Evolutionary conservation across 2,329 filamentous ascomycete species (phyloP), one percentile per base, ranked within the genome.

Genomic region (Pseudogymnoascus sp.): DNA sequence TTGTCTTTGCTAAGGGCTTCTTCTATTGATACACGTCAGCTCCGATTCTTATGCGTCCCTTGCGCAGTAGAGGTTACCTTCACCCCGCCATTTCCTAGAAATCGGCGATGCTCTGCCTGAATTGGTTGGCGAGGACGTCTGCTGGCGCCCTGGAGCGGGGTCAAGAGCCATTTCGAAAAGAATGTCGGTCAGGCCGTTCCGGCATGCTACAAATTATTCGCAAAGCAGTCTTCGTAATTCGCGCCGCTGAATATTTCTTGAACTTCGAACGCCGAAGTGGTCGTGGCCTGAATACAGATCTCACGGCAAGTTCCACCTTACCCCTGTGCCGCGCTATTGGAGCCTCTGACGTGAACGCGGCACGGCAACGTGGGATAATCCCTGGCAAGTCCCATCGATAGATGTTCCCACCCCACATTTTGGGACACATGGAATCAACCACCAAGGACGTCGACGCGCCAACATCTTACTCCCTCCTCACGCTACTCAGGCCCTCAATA

Each of bases 41-140:
- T 39, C 22, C 22, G 39, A 61, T 22, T 37, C 28, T n/a, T 38
- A 54, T 35, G 25, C 16, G 4, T 54, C 47, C 16, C 16, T 54
- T 18, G 9, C 33, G 5, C 35, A 16, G 12, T 43, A 38, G 35
- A 38, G 2, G 20, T 73, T 81, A 95, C 91, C 89, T 77, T 87
- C 86, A 70, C 90, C 86, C 63, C 88, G 80, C 72, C 88, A 88
- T 77, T 89, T 87, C 72, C 88, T 85, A 65, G 84, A 82, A 39
- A 85, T 85, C 66, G 88, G 90, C 72, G 89, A 90, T 66, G 86
- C 85, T 71, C 89, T 88, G 57, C 90, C 90, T 73, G 91, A 94
- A 81, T 88, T 92, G 72, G 90, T 85, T 70, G 91, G 91, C 65
- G 92, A 94, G 68, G 79, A 76, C 62, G 85, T 86, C 70, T 80